These are phyloP conservation scores for Tephrocybe sp. DNA, from an alignment of 768 basidiomycete species.

Conservation along the genomic window DNA sequence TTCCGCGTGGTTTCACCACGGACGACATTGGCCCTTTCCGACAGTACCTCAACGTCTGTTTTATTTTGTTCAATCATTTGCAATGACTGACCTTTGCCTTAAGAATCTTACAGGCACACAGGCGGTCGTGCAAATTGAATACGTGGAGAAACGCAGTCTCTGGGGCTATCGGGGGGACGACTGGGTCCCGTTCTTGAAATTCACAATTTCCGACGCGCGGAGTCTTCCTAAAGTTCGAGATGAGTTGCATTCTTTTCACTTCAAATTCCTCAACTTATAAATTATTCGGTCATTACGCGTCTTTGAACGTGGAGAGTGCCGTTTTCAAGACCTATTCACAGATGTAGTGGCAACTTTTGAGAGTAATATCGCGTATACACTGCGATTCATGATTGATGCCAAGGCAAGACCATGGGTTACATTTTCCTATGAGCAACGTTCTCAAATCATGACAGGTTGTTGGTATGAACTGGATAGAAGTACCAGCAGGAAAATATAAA, in stretches of 20 bases:
- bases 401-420: slow-evolving; percentile 48
- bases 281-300: slow-evolving; percentile 39
- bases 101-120: slow-evolving; percentile 31
- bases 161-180: slow-evolving; percentile 91
- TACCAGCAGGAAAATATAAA: slow-evolving; percentile 79
- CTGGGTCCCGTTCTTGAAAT: slow-evolving; percentile 76
- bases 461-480: slow-evolving; percentile 99
- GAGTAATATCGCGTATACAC: slow-evolving; percentile 87
- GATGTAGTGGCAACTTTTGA: slow-evolving; percentile 74
- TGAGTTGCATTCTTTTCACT: slow-evolving; percentile 43
- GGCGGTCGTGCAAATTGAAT: slow-evolving; percentile 50
- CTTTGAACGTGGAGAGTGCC: slow-evolving; percentile 75
- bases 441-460: slow-evolving; percentile 57
- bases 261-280: slow-evolving; percentile 7
- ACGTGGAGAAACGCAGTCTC: slow-evolving; percentile 66
- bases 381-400: slow-evolving; percentile 98
- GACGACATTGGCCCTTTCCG: slow-evolving; percentile 66
- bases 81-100: neutral
- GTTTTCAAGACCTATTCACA: slow-evolving; percentile 57
- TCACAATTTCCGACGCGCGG: slow-evolving; percentile 72
- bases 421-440: neutral
- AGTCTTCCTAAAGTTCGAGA: slow-evolving; percentile 88
- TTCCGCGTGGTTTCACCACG: slow-evolving; percentile 77
- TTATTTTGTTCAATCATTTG: neutral
- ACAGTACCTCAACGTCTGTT: slow-evolving; percentile 71